Evolutionary conservation across 2,329 filamentous ascomycete species (phyloP).

Genomic region (Cytospora leucostoma): DNA sequence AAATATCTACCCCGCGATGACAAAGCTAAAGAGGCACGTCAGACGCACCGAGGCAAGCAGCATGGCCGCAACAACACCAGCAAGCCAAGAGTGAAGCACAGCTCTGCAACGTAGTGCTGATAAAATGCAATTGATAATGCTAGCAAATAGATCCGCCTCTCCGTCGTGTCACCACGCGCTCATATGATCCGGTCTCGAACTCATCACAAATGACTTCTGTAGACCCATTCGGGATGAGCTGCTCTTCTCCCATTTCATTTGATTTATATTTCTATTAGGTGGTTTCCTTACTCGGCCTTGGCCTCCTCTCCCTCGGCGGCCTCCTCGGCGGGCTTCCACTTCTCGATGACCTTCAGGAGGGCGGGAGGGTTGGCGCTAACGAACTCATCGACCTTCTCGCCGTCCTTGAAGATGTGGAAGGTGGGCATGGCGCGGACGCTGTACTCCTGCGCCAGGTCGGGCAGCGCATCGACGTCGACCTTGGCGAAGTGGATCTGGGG

Average conservation of each 20-base stretch:
- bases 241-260: neutral
- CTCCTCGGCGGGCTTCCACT: conserved; percentile 28
- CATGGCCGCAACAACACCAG: neutral
- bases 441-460: conserved; percentile 74
- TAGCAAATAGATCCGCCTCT: neutral
- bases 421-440: conserved; percentile 90
- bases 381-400: conserved; percentile 70
- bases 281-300: conserved; percentile 24
- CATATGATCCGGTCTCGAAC: neutral
- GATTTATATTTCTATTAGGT: neutral
- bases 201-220: conserved; percentile 11
- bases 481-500: conserved; percentile 72
- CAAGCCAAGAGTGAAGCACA: neutral
- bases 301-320: conserved; percentile 12
- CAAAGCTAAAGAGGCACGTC: conserved; percentile 16
- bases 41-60: conserved; percentile 4
- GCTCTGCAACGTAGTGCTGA: neutral
- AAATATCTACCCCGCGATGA: conserved; percentile 24
- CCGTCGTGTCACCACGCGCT: neutral
- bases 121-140: neutral
- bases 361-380: conserved; percentile 78
- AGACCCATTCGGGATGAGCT: neutral
- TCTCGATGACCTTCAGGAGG: conserved; percentile 52
- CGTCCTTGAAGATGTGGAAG: conserved; percentile 81
- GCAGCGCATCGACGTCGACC: conserved; percentile 84